Base-by-base conservation (phyloP, 371 early-diverging fungal genomes). In the Mortierella sp. region DNA sequence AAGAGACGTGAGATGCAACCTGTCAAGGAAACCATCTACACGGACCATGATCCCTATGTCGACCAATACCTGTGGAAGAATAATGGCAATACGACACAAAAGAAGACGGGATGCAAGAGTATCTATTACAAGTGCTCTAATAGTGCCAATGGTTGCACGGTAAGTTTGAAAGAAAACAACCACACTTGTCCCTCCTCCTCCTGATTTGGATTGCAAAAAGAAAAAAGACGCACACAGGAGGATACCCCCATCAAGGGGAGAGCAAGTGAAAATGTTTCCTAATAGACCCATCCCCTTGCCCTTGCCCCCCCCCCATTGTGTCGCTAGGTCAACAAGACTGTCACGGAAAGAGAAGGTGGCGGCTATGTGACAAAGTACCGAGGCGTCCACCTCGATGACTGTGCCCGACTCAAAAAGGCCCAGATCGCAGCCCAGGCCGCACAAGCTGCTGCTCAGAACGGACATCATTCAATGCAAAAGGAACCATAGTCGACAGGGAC, bases 281-380 rank as follows among this genome's bases (percentile, higher is more conserved):
- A n/a, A n/a, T n/a, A n/a, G n/a, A n/a, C n/a, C n/a, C n/a, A n/a
- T n/a, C n/a, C n/a, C n/a, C n/a, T n/a, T n/a, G n/a, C n/a, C n/a
- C n/a, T n/a, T n/a, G n/a, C n/a, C n/a, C n/a, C n/a, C n/a, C n/a
- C n/a, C n/a, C n/a, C n/a, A n/a, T n/a, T n/a, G n/a, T n/a, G n/a
- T n/a, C n/a, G n/a, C n/a, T 41, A 74, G 76, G 89, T 89, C 2
- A 89, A 89, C 67, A 89, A 89, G 63, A 89, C 89, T 2, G 88
- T 88, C 27, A 88, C 86, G 16, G 83, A 86, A 71, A 83, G 82
- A 60, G 88, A 86, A 44, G 83, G 82, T 52, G 86, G 85, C 16
- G 86, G 86, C 50, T 89, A 82, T 55, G 61, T 86, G 25, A 89
- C 88, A 60, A 89, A 89, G 58, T 86, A 87, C 64, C 77, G 89